These are phyloP conservation scores for Botryobasidium botryosum DNA, from an alignment of 768 basidiomycete species.

Conservation along the genomic window DNA sequence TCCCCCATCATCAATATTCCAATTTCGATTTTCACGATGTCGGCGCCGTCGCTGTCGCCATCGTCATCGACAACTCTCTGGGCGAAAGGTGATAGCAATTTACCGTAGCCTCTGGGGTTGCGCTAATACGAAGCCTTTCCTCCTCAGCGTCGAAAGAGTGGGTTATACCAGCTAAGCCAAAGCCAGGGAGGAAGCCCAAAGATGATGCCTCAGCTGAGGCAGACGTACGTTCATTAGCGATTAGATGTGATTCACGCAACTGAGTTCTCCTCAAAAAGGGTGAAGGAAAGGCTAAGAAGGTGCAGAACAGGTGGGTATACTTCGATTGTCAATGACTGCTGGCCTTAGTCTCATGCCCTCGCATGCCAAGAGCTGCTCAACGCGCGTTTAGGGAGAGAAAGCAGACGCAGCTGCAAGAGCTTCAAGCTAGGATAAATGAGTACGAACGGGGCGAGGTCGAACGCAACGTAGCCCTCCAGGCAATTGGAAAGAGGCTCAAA, in stretches of 20 bases:
- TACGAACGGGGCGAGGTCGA: conserved; percentile 88
- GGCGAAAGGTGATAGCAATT: no score
- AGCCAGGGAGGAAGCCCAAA: conserved; percentile 77
- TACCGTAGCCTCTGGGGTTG: no score
- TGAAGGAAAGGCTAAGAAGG: conserved; percentile 5
- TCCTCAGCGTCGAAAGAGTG: conserved; percentile 89
- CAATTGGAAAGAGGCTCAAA: conserved; percentile 33
- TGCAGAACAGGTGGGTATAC: conserved; percentile 25
- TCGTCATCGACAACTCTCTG: no score
- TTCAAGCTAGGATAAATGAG: conserved; percentile 38
- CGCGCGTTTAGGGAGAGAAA: not conserved
- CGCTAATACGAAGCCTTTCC: no score
- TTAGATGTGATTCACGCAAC: not conserved
- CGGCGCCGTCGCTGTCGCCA: no score
- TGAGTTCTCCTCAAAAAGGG: not conserved
- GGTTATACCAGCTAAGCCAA: conserved; percentile 74
- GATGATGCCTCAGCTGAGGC: conserved; percentile 35
- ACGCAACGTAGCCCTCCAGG: conserved; percentile 69
- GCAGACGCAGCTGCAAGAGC: not conserved
- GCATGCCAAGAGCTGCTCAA: conserved; percentile 40
- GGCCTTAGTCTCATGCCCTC: not conserved
- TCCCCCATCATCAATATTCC: no score
- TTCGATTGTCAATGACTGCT: conserved; percentile 6
- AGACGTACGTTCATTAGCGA: conserved; percentile 14
- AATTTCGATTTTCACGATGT: no score